Percentiles rank a stretch among this genome's conserved stretches.
Evolutionary conservation across 1,139 yeast species (phyloP).

Genomic region (Yamadazyma songkhlaensis): DNA sequence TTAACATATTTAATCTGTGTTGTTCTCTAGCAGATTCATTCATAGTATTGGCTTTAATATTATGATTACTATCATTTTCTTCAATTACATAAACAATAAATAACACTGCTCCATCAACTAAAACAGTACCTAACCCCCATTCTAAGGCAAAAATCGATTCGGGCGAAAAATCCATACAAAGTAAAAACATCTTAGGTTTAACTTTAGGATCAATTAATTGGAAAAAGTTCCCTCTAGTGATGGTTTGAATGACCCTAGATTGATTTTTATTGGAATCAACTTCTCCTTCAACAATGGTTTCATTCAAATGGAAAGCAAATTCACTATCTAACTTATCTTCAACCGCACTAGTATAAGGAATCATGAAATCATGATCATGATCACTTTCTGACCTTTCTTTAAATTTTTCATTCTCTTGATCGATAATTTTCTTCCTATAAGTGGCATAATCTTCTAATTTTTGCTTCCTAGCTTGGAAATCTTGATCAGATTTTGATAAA

Average conservation of each 20-base stretch:
- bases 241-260: constrained; percentile 61
- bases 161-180: constrained; percentile 80
- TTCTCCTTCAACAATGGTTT: constrained; percentile 58
- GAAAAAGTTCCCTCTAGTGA: constrained; percentile 68
- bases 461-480: constrained; percentile 42
- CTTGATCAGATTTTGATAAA: constrained; percentile 43
- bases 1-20: constrained; percentile 56
- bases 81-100: constrained; percentile 78
- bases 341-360: constrained; percentile 69
- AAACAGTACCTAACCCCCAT: constrained; percentile 85
- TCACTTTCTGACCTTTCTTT: constrained; percentile 4
- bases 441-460: constrained; percentile 45
- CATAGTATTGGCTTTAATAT: constrained; percentile 38
- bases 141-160: constrained; percentile 85
- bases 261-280: constrained; percentile 55
- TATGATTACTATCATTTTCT: constrained; percentile 54
- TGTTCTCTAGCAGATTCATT: constrained; percentile 46
- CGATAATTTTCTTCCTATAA: constrained; percentile 48
- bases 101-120: constrained; percentile 80
- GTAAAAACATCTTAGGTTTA: constrained; percentile 66
- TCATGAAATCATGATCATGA: constrained; percentile 30
- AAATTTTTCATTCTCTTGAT: constrained; percentile 42
- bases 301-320: constrained; percentile 59
- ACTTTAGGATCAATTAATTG: constrained; percentile 49
- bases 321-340: constrained; percentile 68